Conservation (phyloP, 768 basidiomycete species). For the Boletus rubescentipes region DNA sequence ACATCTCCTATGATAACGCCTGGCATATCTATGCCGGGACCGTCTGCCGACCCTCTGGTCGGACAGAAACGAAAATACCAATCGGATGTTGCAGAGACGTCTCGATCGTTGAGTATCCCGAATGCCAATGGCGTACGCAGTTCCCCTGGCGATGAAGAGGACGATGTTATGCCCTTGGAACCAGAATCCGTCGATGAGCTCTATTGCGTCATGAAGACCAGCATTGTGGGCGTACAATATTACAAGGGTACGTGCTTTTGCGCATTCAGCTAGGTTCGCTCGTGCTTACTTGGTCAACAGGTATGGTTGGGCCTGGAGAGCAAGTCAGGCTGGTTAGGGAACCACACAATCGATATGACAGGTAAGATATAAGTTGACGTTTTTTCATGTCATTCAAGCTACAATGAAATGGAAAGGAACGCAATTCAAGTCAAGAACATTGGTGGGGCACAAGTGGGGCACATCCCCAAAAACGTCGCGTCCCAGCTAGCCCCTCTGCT, state of each 20-base stretch:
- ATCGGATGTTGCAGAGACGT: slow-evolving; percentile 22
- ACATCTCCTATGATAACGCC: slow-evolving; percentile 2
- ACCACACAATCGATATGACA: slow-evolving; percentile 67
- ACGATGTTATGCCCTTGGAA: slow-evolving; percentile 41
- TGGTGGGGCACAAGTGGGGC: slow-evolving; percentile 71
- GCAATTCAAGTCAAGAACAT: slow-evolving; percentile 85
- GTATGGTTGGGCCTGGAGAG: slow-evolving; percentile 77
- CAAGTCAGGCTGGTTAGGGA: slow-evolving; percentile 69
- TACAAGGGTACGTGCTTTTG: slow-evolving; percentile 52
- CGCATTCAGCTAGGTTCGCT: not conserved
- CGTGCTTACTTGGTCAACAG: slow-evolving; percentile 36
- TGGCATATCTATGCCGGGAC: slow-evolving; percentile 10
- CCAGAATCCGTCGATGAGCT: slow-evolving; percentile 64
- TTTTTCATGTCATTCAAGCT: not conserved
- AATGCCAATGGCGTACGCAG: slow-evolving; percentile 14
- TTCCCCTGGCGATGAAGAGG: slow-evolving; percentile 38
- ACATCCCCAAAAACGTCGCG: slow-evolving; percentile 64
- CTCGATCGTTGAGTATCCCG: slow-evolving; percentile 6
- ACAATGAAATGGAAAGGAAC: slow-evolving; percentile 44
- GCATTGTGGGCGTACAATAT: slow-evolving; percentile 83
- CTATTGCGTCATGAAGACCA: slow-evolving; percentile 56
- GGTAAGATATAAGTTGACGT: slow-evolving; percentile 35
- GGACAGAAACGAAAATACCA: slow-evolving; percentile 47
- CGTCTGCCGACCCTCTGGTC: slow-evolving; percentile 6
- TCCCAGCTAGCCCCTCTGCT: slow-evolving; percentile 66